These are phyloP conservation scores for Wickerhamomyces tratensis DNA, from an alignment of 805 yeast genomes.

Conservation along the genomic window DNA sequence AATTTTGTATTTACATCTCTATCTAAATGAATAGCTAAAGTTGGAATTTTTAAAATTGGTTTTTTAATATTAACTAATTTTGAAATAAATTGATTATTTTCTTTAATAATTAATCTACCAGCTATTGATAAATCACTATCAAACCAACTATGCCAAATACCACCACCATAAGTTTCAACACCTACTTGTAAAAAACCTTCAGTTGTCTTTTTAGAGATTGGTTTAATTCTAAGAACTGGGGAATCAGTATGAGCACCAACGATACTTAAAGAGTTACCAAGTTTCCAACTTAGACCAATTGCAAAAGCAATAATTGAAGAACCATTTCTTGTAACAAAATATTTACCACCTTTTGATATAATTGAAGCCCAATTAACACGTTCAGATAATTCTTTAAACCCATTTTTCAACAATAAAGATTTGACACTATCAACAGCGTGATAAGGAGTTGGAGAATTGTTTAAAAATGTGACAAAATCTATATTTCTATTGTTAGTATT, in stretches of 20 bases:
- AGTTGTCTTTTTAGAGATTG: conserved; percentile 56
- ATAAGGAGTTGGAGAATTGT: conserved; percentile 86
- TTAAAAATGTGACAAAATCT: conserved; percentile 70
- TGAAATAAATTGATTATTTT: conserved; percentile 42
- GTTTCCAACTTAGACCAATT: conserved; percentile 57
- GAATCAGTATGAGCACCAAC: conserved; percentile 97
- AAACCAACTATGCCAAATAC: conserved; percentile 95
- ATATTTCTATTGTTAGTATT: conserved; percentile 1
- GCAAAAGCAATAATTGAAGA: conserved; percentile 85
- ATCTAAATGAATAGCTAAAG: conserved; percentile 86
- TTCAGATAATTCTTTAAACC: conserved; percentile 69
- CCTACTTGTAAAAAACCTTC: conserved; percentile 87
- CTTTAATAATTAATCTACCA: conserved; percentile 73
- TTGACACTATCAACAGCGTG: conserved; percentile 76
- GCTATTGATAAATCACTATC: conserved; percentile 89
- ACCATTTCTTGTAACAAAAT: conserved; percentile 82
- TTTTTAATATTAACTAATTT: conserved; percentile 69
- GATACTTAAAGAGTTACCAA: conserved; percentile 74
- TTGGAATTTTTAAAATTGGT: conserved; percentile 86
- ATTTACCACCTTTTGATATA: conserved; percentile 49
- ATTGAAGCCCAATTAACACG: conserved; percentile 51
- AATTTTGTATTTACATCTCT: conserved; percentile 69
- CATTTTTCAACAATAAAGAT: conserved; percentile 41
- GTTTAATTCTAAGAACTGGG: conserved; percentile 83
- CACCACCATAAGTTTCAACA: conserved; percentile 93